Percentiles rank a stretch among this genome's conserved stretches.
These are phyloP conservation scores for Russula compacta DNA, from an alignment of 768 basidiomycete genomes.

Conservation along the genomic window DNA sequence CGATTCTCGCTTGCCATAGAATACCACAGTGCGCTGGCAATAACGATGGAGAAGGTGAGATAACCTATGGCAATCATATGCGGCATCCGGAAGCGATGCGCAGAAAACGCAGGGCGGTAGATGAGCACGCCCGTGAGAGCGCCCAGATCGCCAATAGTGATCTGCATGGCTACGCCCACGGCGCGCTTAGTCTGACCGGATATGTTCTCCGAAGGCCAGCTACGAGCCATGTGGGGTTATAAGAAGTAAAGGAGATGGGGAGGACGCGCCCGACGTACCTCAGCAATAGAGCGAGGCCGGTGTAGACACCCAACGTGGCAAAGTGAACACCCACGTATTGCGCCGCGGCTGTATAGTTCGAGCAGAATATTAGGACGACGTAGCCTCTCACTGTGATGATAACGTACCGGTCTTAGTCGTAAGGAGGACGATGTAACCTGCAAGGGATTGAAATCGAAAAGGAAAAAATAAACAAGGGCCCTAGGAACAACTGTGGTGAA, in stretches of 20 bases:
- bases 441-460: background rate
- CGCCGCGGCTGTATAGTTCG: constrained; percentile 32
- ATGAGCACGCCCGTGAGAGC: constrained; percentile 51
- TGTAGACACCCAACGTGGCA: constrained; percentile 47
- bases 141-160: constrained; percentile 52
- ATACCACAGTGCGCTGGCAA: constrained; percentile 37
- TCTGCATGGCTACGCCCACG: constrained; percentile 53
- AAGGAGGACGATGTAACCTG: constrained; percentile 51
- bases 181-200: constrained; percentile 60
- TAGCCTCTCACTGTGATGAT: too few relatives aligned
- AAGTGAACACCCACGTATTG: constrained; percentile 53
- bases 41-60: constrained; percentile 37
- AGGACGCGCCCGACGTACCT: constrained; percentile 29
- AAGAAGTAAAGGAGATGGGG: too few relatives aligned
- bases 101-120: constrained; percentile 42
- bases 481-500: too few relatives aligned
- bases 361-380: background rate
- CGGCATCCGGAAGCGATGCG: constrained; percentile 42
- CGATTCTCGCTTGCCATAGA: constrained; percentile 45
- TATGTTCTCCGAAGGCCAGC: constrained; percentile 60
- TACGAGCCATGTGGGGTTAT: background rate
- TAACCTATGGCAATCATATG: constrained; percentile 57
- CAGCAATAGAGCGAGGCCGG: constrained; percentile 46
- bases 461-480: too few relatives aligned
- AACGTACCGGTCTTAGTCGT: constrained; percentile 37